Base-by-base conservation (phyloP, 371 early-diverging fungal species). In the Mucor racemosus region DNA sequence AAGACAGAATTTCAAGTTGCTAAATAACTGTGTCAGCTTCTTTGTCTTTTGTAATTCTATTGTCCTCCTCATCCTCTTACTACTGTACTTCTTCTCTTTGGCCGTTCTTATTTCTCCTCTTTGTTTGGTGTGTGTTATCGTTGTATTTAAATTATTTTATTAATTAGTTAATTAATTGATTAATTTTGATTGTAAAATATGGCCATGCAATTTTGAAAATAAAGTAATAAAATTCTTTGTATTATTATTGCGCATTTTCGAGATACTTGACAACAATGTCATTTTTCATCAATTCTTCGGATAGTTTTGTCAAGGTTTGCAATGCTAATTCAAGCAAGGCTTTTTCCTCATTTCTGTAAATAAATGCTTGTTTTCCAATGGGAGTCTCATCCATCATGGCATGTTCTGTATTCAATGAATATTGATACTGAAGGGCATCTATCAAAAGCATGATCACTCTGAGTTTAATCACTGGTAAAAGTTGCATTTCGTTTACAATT, bases 381-480 rank as follows among this genome's bases (percentile, higher is more conserved):
- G 26, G 34, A 0, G 31, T 14, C 14, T 36, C 40, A 26, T 41
- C 58, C 0, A 17, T 13, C 6, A 14, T 8, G 33, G 50, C 19
- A 53, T 59, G 40, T 3, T 38, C 44, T 13, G 36, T 48, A 31
- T 53, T 53, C 36, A 31, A 8, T 0, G 58, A 31, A 14, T 46
- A 46, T 10, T 69, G 71, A 21, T 71, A 67, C 19, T 62, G 64
- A 36, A 72, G 35, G 2, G 74, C 77, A 42, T 79, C 68, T 44
- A 69, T 39, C 10, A 79, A 48, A 4, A 79, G 50, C 34, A 76
- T 44, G 10, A 65, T 46, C 0, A 63, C 72, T 17, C 80, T 71
- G 5, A 76, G 55, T 39, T 73, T 61, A 40, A 76, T 67, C 7
- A 79, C 42, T 5, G 72, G 69, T 2, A 58, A 61, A 9, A 61